Evolutionary conservation across 306 rosid species (phyloP).

Genomic region (Rosa persica): DNA sequence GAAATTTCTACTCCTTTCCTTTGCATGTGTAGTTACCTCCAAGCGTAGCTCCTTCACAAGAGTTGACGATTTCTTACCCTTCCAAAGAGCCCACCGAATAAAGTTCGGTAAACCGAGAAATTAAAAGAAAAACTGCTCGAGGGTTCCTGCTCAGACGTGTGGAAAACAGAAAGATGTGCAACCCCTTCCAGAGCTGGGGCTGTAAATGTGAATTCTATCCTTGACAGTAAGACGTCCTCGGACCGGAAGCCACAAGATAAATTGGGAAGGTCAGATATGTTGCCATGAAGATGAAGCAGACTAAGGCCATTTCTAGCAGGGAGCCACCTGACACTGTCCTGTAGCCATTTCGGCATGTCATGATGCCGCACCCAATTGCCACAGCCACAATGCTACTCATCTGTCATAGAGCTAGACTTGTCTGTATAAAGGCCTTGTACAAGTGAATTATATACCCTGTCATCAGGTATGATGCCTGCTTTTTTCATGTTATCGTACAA

Average conservation of each 20-base stretch:
- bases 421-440: conserved; percentile 59
- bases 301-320: no score
- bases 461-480: conserved; percentile 65
- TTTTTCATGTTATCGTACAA: conserved; percentile 72
- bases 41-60: not conserved
- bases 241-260: not conserved
- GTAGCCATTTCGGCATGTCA: no score
- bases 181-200: no score
- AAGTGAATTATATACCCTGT: conserved; percentile 65
- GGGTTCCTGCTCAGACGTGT: no score
- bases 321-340: no score
- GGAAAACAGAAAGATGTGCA: no score
- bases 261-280: not conserved
- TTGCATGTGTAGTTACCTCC: not conserved
- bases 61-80: not conserved
- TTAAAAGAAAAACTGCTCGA: not conserved
- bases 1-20: no score
- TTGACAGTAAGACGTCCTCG: no score
- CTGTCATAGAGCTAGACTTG: conserved; percentile 10
- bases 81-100: not conserved
- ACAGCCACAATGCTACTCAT: not conserved
- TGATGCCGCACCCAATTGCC: no score
- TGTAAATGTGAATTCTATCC: no score
- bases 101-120: not conserved
- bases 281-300: not conserved